phyloP scores from a whole-genome alignment of 257 asterid species.

The Primulina tabacum region DNA sequence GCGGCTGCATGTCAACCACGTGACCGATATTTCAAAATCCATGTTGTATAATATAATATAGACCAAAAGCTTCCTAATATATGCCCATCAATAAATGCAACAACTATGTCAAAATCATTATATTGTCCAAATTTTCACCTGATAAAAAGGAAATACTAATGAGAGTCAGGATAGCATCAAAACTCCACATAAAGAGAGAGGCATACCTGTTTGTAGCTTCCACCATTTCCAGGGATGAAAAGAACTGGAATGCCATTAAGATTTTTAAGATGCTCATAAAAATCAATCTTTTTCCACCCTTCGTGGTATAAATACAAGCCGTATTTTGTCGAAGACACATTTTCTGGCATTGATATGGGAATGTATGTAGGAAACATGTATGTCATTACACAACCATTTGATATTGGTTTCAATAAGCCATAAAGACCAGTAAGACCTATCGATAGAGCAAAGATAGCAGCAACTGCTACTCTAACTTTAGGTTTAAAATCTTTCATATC shows the following conservation, averaged over 20 bases:
- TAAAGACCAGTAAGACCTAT: constrained; percentile 59
- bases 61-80: background rate
- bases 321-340: constrained; percentile 55
- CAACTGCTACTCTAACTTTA: constrained; percentile 45
- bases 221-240: constrained; percentile 96
- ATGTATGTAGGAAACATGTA: constrained; percentile 96
- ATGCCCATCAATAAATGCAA: background rate
- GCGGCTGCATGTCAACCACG: background rate
- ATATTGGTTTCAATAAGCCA: constrained; percentile 60
- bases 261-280: constrained; percentile 60
- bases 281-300: constrained; percentile 89
- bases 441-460: constrained; percentile 46
- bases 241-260: constrained; percentile 88
- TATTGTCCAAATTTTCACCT: constrained; percentile 4
- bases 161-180: constrained; percentile 2
- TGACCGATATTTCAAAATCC: background rate
- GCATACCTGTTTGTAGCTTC: constrained; percentile 98
- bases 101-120: constrained; percentile 9
- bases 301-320: constrained; percentile 84
- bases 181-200: constrained; percentile 17
- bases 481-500: constrained; percentile 38
- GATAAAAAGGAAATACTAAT: constrained; percentile 2
- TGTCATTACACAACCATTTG: constrained; percentile 95
- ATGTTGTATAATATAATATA: background rate
- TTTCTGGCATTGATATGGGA: constrained; percentile 62